Base-by-base conservation (phyloP, 192 early-diverging fungal genomes). In the Ambispora gerdemannii region DNA sequence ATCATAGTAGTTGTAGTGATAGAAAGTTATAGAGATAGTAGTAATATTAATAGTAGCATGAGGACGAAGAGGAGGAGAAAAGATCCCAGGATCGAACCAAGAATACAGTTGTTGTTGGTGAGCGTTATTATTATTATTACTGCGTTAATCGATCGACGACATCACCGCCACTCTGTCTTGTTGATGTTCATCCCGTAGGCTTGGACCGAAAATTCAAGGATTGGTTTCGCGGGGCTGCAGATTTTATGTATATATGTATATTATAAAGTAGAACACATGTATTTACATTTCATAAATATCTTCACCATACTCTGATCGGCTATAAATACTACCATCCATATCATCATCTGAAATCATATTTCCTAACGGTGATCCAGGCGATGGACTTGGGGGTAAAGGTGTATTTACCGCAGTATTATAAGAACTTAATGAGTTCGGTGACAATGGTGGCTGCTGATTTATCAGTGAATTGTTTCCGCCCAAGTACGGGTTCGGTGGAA, bases 321-420 rank as follows among this genome's bases (percentile, higher is more conserved):
- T 59, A 36, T 80, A 80, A 51, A 80, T n/a, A 56, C 53, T 75
- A 17, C 70, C 66, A 52, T 80, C 79, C 79, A 80, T 80, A n/a
- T 80, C 79, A 31, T 77, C 76, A 63, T 80, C 79, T 25, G 79
- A 77, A 1, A 76, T 28, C 66, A 78, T 75, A 27, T 74, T 59
- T 2, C 67, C 76, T 76, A 80, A 64, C 13, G 79, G 79, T 32
- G 79, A 80, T 36, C 76, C 79, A 15, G 79, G 79, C 0, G 79
- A 77, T 4, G 81, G 80, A 53, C 83, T 84, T 17, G 81, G 81
- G 32, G 83, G 82, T 47, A 84, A 61, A 1, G 83, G 83, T 7
- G 83, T 84, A 30, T 84, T 84, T 33, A 84, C 71, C 7, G 83
- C 83, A 22, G 72, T 73, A 38, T 79, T 82, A 66, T 80, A 82